phyloP scores from a whole-genome alignment of 805 yeast species.

The Zygotorulaspora sp. region DNA sequence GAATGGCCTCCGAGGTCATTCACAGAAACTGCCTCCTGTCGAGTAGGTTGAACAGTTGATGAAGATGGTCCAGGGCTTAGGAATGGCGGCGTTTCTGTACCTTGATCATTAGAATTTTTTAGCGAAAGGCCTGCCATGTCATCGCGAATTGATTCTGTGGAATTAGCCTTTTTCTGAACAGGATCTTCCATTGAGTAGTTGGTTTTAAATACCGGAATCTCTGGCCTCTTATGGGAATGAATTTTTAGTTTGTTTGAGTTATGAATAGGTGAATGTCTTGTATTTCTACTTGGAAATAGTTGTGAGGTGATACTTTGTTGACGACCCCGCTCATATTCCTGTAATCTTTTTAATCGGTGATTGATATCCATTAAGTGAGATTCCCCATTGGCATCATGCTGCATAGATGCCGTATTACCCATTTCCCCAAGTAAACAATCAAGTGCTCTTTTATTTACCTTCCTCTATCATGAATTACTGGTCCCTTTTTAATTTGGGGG shows the following conservation, averaged over 20 bases:
- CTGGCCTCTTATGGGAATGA: not conserved
- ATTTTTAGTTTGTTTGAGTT: not conserved
- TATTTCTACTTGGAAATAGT: constrained; percentile 19
- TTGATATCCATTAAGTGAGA: constrained; percentile 4
- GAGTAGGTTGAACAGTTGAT: constrained; percentile 24
- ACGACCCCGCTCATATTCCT: constrained; percentile 10
- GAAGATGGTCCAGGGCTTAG: constrained; percentile 23
- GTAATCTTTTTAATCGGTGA: constrained; percentile 6
- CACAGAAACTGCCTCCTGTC: constrained; percentile 18
- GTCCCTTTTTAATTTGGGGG: no score
- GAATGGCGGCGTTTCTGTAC: constrained; percentile 11
- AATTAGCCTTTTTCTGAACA: constrained; percentile 1
- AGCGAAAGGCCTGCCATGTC: constrained; percentile 22
- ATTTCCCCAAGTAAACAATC: no score
- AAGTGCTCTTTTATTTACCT: not conserved
- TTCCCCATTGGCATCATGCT: constrained; percentile 3
- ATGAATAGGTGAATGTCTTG: constrained; percentile 9
- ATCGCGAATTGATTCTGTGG: constrained; percentile 18
- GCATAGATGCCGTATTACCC: constrained; percentile 16
- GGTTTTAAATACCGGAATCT: constrained; percentile 7
- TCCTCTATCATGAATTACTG: no score
- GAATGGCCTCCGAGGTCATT: constrained; percentile 5
- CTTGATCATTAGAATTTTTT: constrained; percentile 8
- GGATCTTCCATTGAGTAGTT: constrained; percentile 7
- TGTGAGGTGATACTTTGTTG: constrained; percentile 22